Base-by-base conservation (phyloP, 805 yeast genomes). In the Schwanniomyces pseudopolymorphus region DNA sequence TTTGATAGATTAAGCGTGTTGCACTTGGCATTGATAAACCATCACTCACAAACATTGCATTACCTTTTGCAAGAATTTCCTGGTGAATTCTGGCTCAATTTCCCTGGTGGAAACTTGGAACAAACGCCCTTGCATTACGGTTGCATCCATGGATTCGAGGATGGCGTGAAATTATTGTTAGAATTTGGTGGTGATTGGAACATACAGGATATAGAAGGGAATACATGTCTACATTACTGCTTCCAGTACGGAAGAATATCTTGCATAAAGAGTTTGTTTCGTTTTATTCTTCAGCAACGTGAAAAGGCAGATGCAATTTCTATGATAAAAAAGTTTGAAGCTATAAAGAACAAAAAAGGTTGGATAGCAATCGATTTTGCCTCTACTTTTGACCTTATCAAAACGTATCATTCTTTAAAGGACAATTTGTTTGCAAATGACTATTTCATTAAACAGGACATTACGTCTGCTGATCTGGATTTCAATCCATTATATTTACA, bases 31-130 rank as follows among this genome's bases (percentile, higher is more conserved):
- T 49, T 64, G 0, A 50, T 53, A 21, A 54, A 61, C 39, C 62
- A 60, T 35, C 73, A 70, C 48, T 54, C 66, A 16, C 78, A 72
- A 48, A 70, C 77, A 5, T 61, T 72, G 28, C 78, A 72, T 49
- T 71, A 70, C 46, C 55, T 72, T 14, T 57, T 72, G 35, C 75
- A 72, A 53, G 77, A 72, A 48, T 72, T 72, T 44, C 69, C 75
- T 1, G 71, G 70, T 3, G 50, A 51, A 19, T 50, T 51, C 22
- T 72, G 78, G 78, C 46, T 72, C 40, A 54, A 72, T 47, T 64
- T 51, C 44, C 48, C 48, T 9, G 76, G 75, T 13, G 75, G 75
- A 0, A 44, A 49, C 1, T 35, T 48, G 6, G 31, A 46, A 6
- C 69, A 66, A 33, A 66, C 77, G 3, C 78, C 78, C 8, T 57